These are phyloP conservation scores for Rhytidhysteron rufulum DNA, from an alignment of 2,329 filamentous ascomycete genomes.

Conservation along the genomic window DNA sequence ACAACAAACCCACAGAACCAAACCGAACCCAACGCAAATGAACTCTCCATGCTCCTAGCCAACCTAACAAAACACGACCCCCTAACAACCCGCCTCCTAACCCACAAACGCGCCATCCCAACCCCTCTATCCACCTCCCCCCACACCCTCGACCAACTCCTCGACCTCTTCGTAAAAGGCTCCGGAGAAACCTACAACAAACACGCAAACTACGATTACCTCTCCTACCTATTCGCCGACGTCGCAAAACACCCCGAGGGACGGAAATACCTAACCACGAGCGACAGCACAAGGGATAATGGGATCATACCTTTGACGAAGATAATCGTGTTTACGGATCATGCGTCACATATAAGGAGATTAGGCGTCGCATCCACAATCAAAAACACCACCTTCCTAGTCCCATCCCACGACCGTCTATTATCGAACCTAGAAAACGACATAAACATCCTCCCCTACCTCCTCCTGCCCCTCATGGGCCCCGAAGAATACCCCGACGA, in stretches of 20 bases:
- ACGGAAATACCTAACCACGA: conserved; percentile 68
- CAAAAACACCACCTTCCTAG: conserved; percentile 88
- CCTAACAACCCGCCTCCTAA: conserved; percentile 65
- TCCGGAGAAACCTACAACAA: conserved; percentile 79
- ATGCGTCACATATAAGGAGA: conserved; percentile 74
- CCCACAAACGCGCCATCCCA: conserved; percentile 64
- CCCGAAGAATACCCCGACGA: conserved; percentile 85
- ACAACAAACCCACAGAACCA: no score
- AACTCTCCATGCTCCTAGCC: conserved; percentile 86
- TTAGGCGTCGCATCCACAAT: conserved; percentile 95
- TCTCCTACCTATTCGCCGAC: conserved; percentile 92
- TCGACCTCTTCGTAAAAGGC: conserved; percentile 95
- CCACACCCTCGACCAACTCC: conserved; percentile 78
- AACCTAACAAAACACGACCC: conserved; percentile 81
- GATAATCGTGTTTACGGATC: conserved; percentile 90
- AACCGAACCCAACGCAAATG: conserved; percentile 76
- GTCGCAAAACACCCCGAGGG: conserved; percentile 74
- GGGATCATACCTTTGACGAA: conserved; percentile 84
- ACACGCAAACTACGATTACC: conserved; percentile 82
- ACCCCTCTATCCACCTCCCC: conserved; percentile 68
- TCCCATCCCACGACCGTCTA: conserved; percentile 67
- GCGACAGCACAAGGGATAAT: conserved; percentile 72
- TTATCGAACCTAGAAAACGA: conserved; percentile 57
- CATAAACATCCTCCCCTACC: conserved; percentile 80
- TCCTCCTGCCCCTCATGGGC: conserved; percentile 83